phyloP scores from a whole-genome alignment of 2,329 filamentous ascomycete genomes.

The Ophiosphaerella herpotricha region DNA sequence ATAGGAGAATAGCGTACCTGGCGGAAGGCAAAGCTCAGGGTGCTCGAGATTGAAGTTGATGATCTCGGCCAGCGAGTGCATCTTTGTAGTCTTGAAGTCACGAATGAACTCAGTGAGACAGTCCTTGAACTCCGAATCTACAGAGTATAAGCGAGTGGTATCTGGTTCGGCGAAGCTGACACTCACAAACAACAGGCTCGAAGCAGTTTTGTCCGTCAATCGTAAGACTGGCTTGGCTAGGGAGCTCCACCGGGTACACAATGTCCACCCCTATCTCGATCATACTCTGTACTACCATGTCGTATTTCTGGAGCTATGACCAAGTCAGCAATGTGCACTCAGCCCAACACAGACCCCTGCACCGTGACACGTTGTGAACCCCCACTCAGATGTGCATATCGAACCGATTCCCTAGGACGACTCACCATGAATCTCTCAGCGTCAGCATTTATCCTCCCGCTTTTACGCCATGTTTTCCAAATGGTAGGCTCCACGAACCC shows the following conservation, averaged over 20 bases:
- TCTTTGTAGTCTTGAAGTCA: conserved; percentile 41
- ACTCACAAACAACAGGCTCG: conserved; percentile 44
- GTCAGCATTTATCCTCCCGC: conserved; percentile 40
- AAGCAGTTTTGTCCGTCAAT: conserved; percentile 41
- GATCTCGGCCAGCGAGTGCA: conserved; percentile 44
- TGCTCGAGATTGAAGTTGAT: conserved; percentile 46
- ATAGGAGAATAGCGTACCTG: conserved; percentile 20
- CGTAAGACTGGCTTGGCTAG: conserved; percentile 35
- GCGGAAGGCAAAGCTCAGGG: conserved; percentile 40
- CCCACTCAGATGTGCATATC: neutral
- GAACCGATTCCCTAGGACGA: conserved; percentile 1
- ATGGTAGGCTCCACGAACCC: conserved; percentile 44
- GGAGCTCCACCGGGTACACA: conserved; percentile 41
- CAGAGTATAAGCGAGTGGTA: conserved; percentile 3
- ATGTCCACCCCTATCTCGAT: conserved; percentile 44
- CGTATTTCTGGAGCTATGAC: conserved; percentile 41
- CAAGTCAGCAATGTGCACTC: conserved; percentile 14
- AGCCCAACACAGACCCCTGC: conserved; percentile 4
- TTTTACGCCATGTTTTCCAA: conserved; percentile 43
- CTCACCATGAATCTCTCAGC: conserved; percentile 46
- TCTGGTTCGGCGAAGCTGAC: neutral
- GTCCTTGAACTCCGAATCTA: conserved; percentile 44
- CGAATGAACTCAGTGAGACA: conserved; percentile 40
- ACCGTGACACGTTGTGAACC: neutral
- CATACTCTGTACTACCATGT: conserved; percentile 40